These are phyloP conservation scores for Puccinellia tenuiflora DNA, from an alignment of 176 grass and related monocot genomes.

Conservation along the genomic window DNA sequence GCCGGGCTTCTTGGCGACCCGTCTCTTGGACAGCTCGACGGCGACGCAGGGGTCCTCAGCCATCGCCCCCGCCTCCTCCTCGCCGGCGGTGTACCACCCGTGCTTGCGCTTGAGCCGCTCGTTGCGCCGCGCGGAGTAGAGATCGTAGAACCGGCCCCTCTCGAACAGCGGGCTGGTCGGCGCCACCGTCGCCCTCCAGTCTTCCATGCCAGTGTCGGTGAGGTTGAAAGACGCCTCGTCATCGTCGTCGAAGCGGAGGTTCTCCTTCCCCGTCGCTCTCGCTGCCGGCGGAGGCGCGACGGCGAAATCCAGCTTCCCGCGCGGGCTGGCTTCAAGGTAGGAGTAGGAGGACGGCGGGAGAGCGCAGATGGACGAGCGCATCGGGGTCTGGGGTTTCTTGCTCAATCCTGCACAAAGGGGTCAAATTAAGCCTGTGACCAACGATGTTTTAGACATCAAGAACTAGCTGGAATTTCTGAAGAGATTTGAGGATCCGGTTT, in stretches of 20 bases:
- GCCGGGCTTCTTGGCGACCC: constrained; percentile 37
- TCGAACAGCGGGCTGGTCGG: constrained; percentile 53
- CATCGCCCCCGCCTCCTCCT: constrained; percentile 33
- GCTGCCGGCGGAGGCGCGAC: neutral
- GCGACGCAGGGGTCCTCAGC: constrained; percentile 64
- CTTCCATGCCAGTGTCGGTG: neutral
- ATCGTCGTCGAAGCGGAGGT: constrained; percentile 16
- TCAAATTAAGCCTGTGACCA: neutral
- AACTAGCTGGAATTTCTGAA: neutral
- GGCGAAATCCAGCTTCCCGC: constrained; percentile 23
- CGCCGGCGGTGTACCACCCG: constrained; percentile 35
- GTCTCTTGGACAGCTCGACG: constrained; percentile 64
- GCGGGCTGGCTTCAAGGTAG: constrained; percentile 13
- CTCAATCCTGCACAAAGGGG: constrained; percentile 25
- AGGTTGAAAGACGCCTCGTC: constrained; percentile 8
- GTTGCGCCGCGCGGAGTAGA: constrained; percentile 73
- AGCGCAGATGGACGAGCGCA: constrained; percentile 45
- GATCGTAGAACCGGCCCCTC: constrained; percentile 73
- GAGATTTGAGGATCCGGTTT: too few relatives aligned
- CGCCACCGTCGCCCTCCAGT: neutral
- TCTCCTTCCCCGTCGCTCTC: constrained; percentile 28
- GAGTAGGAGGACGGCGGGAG: constrained; percentile 24
- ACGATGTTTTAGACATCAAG: neutral
- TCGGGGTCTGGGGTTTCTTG: constrained; percentile 35
- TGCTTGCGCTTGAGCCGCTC: constrained; percentile 82